Conservation (phyloP, 345 rosid species). For the Eucalyptus paniculata region DNA sequence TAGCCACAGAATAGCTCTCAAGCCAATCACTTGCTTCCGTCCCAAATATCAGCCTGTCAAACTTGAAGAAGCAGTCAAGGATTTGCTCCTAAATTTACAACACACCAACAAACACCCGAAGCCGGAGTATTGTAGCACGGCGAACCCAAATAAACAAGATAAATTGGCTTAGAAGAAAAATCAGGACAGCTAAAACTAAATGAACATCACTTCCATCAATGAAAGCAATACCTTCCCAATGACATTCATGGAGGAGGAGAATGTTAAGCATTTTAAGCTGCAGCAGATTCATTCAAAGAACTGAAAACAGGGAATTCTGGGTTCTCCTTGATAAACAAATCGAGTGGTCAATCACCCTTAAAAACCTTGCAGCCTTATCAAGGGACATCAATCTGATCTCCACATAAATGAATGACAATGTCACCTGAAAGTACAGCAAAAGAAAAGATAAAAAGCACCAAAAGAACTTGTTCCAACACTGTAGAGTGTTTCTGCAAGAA, state of each 20-base stretch:
- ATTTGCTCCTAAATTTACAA: background rate
- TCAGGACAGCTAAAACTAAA: background rate
- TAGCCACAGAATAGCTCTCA: background rate
- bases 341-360: background rate
- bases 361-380: background rate
- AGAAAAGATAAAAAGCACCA: background rate
- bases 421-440: background rate
- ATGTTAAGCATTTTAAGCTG: background rate
- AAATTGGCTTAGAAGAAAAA: background rate
- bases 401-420: background rate
- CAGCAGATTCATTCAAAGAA: background rate
- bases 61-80: background rate
- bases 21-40: background rate
- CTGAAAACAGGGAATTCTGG: background rate
- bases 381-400: background rate
- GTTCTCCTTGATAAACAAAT: background rate
- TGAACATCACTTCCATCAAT: background rate
- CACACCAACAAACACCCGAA: background rate
- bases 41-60: background rate
- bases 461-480: background rate
- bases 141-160: background rate
- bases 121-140: background rate
- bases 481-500: background rate
- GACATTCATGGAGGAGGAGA: background rate
- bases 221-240: background rate